phyloP scores from a whole-genome alignment of 148 eudicot species.

The Fagopyrum homotropicum region DNA sequence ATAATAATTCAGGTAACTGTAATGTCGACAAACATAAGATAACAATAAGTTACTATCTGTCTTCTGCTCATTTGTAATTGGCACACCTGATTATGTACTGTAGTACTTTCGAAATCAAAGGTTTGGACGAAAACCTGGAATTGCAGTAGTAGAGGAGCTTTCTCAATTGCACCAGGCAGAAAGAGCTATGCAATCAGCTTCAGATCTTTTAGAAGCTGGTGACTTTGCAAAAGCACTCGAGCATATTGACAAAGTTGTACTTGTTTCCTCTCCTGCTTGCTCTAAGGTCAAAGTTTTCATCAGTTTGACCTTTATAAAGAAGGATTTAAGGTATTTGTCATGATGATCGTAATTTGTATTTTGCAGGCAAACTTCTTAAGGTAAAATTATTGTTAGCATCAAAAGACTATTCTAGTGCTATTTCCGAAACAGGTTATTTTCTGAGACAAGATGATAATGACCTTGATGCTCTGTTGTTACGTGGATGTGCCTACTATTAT shows the following conservation, averaged over 20 bases:
- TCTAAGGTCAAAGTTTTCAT: slow-evolving; percentile 39
- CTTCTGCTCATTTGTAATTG: background rate
- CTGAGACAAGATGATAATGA: slow-evolving; percentile 84
- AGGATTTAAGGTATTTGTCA: background rate
- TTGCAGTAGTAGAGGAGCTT: slow-evolving; percentile 79
- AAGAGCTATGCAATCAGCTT: slow-evolving; percentile 65
- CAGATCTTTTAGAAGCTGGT: slow-evolving; percentile 59
- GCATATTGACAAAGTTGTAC: slow-evolving; percentile 71
- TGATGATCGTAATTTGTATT: background rate
- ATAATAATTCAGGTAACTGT: background rate
- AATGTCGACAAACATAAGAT: background rate
- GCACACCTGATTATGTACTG: background rate
- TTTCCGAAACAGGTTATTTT: slow-evolving; percentile 70
- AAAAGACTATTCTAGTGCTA: slow-evolving; percentile 73
- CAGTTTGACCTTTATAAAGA: background rate
- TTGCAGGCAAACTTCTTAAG: slow-evolving; percentile 80
- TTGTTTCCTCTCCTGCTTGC: slow-evolving; percentile 92
- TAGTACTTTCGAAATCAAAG: background rate
- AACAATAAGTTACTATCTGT: background rate
- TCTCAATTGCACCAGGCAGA: slow-evolving; percentile 81
- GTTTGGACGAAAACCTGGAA: slow-evolving; percentile 54
- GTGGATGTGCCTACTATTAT: slow-evolving; percentile 95
- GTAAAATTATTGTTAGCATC: slow-evolving; percentile 58
- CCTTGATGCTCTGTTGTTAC: slow-evolving; percentile 66
- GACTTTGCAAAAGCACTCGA: slow-evolving; percentile 73